A percentile compares a stretch with the other conserved stretches of the same genome.
phyloP scores from a whole-genome alignment of 2,329 filamentous ascomycete genomes.

The Penicillium verrucosum region DNA sequence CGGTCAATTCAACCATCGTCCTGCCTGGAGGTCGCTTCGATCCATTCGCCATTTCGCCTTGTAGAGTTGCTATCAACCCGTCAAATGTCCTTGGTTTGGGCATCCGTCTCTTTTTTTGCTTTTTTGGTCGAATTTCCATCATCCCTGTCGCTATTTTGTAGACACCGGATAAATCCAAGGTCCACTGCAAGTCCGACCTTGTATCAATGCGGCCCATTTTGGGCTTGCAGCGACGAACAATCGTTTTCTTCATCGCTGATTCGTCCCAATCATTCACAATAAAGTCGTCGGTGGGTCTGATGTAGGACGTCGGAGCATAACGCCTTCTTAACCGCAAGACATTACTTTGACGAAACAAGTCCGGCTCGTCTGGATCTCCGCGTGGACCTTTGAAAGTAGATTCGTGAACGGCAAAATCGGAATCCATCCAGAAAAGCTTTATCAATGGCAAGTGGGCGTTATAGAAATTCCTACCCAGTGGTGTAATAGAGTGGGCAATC shows the following conservation, averaged over 20 bases:
- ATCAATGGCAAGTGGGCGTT: constrained; percentile 27
- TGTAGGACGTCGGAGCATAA: constrained; percentile 9
- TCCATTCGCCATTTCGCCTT: constrained; percentile 6
- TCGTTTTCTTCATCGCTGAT: constrained; percentile 14
- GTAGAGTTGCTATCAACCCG: constrained; percentile 24
- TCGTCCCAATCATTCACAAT: constrained; percentile 41
- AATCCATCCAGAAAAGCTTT: constrained; percentile 38
- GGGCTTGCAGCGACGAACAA: constrained; percentile 4
- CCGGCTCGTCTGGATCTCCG: constrained; percentile 11
- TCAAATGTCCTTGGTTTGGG: constrained; percentile 19
- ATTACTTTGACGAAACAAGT: constrained; percentile 14
- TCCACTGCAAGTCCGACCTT: constrained; percentile 26
- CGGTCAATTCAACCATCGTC: constrained; percentile 37
- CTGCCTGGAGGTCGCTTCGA: constrained; percentile 14
- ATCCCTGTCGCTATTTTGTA: constrained; percentile 21
- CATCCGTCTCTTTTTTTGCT: background rate
- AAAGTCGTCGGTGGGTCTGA: constrained; percentile 27
- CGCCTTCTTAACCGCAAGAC: constrained; percentile 26
- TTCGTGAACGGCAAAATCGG: constrained; percentile 35
- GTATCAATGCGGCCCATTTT: constrained; percentile 9
- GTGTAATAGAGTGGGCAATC: constrained; percentile 24
- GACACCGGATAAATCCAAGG: constrained; percentile 24
- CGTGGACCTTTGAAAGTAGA: constrained; percentile 28
- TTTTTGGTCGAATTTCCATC: background rate
- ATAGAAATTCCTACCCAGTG: constrained; percentile 15